Evolutionary conservation across 164 flowering plant species (phyloP), one percentile per base, ranked within the genome.

Genomic region (Brasenia schreberi): DNA sequence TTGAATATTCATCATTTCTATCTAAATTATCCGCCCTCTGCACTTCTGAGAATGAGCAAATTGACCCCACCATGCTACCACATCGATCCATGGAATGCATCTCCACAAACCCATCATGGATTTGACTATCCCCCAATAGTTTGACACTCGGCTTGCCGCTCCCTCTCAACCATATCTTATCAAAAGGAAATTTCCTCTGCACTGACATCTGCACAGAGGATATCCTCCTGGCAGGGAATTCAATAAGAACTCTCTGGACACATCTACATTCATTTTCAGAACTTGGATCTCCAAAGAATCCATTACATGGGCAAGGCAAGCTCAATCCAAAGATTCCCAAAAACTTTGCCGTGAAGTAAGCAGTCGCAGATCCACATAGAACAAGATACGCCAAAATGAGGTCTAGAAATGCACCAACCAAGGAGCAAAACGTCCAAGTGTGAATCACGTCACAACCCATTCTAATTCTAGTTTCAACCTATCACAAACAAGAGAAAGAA

Each of bases 371-470:
- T 60, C 81, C 89, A 72, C 89, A 89, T 6, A 94, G 82, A 45
- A 91, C 70, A 17, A 82, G 67, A 71, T 78, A 87, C 1, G 92
- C 84, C 6, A 94, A 73, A 6, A 77, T 76, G 33, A 94, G 87
- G 75, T 94, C 96, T 62, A 94, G 82, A 78, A 78, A 94, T 14
- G 96, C 95, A 49, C 89, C 97, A 10, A 91, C 84, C 7, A 94
- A 71, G 11, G 72, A 77, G 27, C 69, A 65, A 39, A 90, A 82
- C 0, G 87, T 86, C 98, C 97, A 94, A 5, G 76, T 70, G 10
- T 76, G 76, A 58, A 79, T 76, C 43, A 71, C 80, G 19, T 76
- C 64, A 69, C 90, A 88, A 6, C 70, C 81, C 84, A 79, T 81
- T 42, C 11, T 60, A 45, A 23, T 23, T 23, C 27, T 23, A 23